phyloP scores from a whole-genome alignment of 176 grass and related monocot species.

The Oryza punctata region DNA sequence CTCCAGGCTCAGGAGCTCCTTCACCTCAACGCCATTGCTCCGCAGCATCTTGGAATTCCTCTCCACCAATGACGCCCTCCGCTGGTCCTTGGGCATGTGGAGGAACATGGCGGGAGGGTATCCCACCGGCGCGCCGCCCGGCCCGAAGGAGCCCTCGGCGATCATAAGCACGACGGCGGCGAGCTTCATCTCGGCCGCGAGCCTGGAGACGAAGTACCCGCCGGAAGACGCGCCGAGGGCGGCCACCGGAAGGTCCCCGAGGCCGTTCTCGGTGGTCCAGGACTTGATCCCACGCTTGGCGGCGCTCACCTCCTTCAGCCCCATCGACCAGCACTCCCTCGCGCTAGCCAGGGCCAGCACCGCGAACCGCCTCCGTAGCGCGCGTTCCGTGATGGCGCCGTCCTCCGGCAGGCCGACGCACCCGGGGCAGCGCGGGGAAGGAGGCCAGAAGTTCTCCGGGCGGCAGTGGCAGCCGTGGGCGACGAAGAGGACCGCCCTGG shows the following conservation, averaged over 20 bases:
- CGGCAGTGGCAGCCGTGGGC: conserved; percentile 75
- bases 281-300: conserved; percentile 42
- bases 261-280: conserved; percentile 47
- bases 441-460: conserved; percentile 72
- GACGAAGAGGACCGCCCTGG: conserved; percentile 59
- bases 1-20: conserved; percentile 59
- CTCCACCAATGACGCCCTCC: conserved; percentile 46
- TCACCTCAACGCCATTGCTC: conserved; percentile 58
- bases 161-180: conserved; percentile 73
- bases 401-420: conserved; percentile 70
- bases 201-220: conserved; percentile 63
- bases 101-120: conserved; percentile 70
- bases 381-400: conserved; percentile 42
- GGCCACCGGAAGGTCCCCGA: conserved; percentile 35
- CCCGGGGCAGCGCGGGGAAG: conserved; percentile 50
- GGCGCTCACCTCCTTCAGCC: conserved; percentile 36
- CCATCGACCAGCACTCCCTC: conserved; percentile 66
- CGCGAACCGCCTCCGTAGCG: conserved; percentile 54
- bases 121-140: not conserved
- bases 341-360: conserved; percentile 60
- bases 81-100: conserved; percentile 78
- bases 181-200: conserved; percentile 57
- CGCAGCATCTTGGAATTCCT: conserved; percentile 55
- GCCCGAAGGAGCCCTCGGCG: conserved; percentile 57
- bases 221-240: conserved; percentile 70